phyloP scores from a whole-genome alignment of 257 asterid genomes.

The Primulina eburnea region DNA sequence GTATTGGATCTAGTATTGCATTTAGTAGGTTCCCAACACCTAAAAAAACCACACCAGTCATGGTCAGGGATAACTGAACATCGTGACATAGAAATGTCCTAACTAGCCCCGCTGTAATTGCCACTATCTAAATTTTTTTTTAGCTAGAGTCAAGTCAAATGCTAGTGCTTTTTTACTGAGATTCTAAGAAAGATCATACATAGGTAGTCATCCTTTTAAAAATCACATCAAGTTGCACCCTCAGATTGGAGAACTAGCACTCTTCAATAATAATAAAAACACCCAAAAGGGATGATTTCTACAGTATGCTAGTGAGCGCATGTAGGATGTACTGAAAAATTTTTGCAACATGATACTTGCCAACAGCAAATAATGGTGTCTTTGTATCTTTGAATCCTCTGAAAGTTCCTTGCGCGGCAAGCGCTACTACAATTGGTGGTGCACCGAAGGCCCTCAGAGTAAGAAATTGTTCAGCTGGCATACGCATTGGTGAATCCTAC shows the following conservation, averaged over 20 bases:
- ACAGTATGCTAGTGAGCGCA: neutral
- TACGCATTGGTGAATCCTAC: slow-evolving; percentile 92
- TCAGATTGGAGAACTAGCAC: neutral
- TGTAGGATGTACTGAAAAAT: neutral
- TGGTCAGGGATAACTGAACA: slow-evolving; percentile 17
- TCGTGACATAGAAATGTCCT: neutral
- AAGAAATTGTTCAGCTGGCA: slow-evolving; percentile 89
- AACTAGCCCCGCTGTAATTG: neutral
- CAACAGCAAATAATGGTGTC: slow-evolving; percentile 92
- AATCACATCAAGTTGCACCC: neutral
- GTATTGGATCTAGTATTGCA: slow-evolving; percentile 66
- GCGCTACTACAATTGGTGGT: slow-evolving; percentile 86
- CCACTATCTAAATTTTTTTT: too few species aligned
- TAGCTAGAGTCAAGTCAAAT: neutral
- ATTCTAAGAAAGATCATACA: neutral
- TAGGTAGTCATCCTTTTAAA: too few species aligned
- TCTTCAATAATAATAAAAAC: too few species aligned
- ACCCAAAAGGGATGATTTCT: neutral
- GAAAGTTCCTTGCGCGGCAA: slow-evolving; percentile 95
- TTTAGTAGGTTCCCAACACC: slow-evolving; percentile 86
- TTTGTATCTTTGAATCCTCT: slow-evolving; percentile 97
- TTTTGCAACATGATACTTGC: slow-evolving; percentile 35
- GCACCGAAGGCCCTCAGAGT: slow-evolving; percentile 84
- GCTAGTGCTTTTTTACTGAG: neutral
- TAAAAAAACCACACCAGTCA: slow-evolving; percentile 38